Percentiles rank a stretch among this genome's conserved stretches.
phyloP scores from a whole-genome alignment of 305 asterid species.

The Fraxinus greggii region DNA sequence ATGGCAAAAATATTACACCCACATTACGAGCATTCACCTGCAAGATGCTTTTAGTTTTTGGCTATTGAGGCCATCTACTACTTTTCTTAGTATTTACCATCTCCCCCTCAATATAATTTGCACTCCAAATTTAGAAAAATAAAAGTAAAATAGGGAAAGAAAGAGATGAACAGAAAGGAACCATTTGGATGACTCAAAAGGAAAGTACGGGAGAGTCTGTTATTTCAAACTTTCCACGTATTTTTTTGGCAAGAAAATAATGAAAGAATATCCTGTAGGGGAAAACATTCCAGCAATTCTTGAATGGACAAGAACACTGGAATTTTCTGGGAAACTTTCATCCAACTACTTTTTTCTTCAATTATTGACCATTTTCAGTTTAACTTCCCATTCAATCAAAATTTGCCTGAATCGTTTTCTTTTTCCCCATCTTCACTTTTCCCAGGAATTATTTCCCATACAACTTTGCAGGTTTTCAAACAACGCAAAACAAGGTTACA shows the following conservation, averaged over 20 bases:
- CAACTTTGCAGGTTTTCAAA: not conserved
- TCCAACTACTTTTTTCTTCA: not conserved
- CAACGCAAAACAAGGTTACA: not conserved
- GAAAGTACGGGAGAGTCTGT: not conserved
- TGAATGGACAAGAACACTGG: not conserved
- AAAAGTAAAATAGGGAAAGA: not conserved
- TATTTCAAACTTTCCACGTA: not conserved
- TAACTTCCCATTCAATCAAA: not conserved
- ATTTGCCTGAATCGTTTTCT: not conserved
- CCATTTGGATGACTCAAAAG: not conserved
- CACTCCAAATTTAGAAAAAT: not conserved
- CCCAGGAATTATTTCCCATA: not conserved
- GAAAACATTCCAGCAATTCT: not conserved
- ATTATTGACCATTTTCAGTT: not conserved
- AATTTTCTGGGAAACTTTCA: not conserved
- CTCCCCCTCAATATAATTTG: not conserved
- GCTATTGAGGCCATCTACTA: not conserved
- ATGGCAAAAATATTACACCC: not conserved
- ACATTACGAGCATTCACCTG: not conserved
- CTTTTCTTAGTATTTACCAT: not conserved
- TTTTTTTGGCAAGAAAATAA: not conserved
- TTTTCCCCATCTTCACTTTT: not conserved
- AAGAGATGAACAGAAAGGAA: not conserved
- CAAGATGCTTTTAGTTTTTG: not conserved
- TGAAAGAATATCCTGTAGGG: not conserved